Conservation (phyloP, 1,284 basidiomycete species). For the Chondrostereum purpureum region DNA sequence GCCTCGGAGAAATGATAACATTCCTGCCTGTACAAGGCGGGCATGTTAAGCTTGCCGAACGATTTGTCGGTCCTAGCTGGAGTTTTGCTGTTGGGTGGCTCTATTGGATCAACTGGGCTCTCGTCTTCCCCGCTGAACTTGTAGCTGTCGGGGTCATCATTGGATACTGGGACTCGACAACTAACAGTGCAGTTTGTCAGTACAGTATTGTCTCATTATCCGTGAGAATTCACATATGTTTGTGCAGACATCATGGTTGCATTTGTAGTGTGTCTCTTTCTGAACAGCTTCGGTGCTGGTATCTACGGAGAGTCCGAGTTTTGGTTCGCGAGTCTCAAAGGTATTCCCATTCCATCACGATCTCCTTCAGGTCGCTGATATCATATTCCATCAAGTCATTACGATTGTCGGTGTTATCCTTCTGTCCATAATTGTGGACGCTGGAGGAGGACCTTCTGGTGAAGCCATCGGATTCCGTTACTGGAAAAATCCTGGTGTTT, state of each 20-base stretch:
- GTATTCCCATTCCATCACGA: background rate
- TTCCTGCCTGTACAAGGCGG: constrained; percentile 7
- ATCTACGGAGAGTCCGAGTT: constrained; percentile 6
- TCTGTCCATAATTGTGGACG: constrained; percentile 56
- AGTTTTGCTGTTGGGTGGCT: background rate
- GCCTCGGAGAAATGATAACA: constrained; percentile 8
- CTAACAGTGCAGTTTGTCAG: constrained; percentile 6
- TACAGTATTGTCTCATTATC: background rate
- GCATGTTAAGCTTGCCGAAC: constrained; percentile 7
- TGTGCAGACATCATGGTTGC: background rate
- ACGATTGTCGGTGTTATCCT: constrained; percentile 54
- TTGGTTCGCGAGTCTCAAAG: constrained; percentile 23
- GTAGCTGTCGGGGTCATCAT: constrained; percentile 8
- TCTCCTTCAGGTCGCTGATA: too few relatives aligned
- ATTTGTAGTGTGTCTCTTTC: constrained; percentile 6
- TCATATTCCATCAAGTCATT: constrained; percentile 26
- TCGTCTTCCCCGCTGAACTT: constrained; percentile 7
- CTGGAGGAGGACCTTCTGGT: constrained; percentile 58
- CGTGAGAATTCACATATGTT: background rate
- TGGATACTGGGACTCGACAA: constrained; percentile 5
- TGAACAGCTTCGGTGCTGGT: constrained; percentile 6
- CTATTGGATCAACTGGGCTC: constrained; percentile 3
- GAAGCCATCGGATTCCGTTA: constrained; percentile 56
- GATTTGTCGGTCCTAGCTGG: constrained; percentile 7
- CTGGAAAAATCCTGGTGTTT: constrained; percentile 32